Percentiles rank a stretch among this genome's conserved stretches.
phyloP scores from a whole-genome alignment of 73 alveolate species.

The Paraurostyla sp. region DNA sequence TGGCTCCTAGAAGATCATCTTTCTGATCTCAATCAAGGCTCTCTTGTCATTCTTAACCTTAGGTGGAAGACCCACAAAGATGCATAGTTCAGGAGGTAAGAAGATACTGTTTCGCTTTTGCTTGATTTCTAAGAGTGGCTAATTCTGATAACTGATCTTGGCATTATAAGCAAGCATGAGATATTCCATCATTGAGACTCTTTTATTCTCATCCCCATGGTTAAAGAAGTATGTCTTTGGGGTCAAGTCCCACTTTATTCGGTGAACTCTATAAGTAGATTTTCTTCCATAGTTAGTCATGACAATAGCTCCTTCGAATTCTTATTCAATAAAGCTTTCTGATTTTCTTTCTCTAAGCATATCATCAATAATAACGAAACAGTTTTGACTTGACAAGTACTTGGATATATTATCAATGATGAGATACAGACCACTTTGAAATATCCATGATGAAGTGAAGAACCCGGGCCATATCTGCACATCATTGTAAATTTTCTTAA shows the following conservation, averaged over 20 bases:
- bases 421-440: conserved; percentile 25
- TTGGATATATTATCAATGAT: conserved; percentile 46
- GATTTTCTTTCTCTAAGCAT: neutral
- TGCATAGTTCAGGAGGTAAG: conserved; percentile 72
- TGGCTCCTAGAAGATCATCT: conserved; percentile 22
- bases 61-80: conserved; percentile 59
- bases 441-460: conserved; percentile 46
- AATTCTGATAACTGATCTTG: conserved; percentile 47
- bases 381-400: conserved; percentile 35
- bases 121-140: conserved; percentile 62
- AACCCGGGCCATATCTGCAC: conserved; percentile 63
- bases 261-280: conserved; percentile 46
- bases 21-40: conserved; percentile 40
- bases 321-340: neutral
- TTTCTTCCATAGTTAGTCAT: conserved; percentile 46
- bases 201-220: neutral
- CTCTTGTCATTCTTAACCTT: conserved; percentile 36
- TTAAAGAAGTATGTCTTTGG: conserved; percentile 46
- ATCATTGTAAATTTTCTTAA: neutral
- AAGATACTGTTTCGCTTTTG: conserved; percentile 40
- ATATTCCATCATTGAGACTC: conserved; percentile 58
- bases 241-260: conserved; percentile 26
- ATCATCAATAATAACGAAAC: conserved; percentile 11
- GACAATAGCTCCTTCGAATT: conserved; percentile 47
- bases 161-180: conserved; percentile 50